Conservation (phyloP, 2,329 filamentous ascomycete species). For the Chalaropsis thielavioides region DNA sequence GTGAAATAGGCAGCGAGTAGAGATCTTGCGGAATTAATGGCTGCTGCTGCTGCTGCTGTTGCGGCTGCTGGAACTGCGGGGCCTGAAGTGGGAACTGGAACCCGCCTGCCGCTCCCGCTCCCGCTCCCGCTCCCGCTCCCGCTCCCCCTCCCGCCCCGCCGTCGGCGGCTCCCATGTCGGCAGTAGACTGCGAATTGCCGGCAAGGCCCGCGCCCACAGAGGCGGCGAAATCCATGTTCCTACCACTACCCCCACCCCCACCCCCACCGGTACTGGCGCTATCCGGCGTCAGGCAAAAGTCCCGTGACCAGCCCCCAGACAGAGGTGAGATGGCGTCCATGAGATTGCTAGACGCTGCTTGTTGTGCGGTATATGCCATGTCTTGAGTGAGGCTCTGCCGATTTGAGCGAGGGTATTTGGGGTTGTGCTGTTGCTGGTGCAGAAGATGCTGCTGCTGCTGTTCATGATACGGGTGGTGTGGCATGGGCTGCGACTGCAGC, state of each 20-base stretch:
- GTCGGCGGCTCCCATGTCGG: background rate
- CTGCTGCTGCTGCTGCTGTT: constrained; percentile 48
- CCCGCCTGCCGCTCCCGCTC: too few species aligned
- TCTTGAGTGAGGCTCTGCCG: constrained; percentile 7
- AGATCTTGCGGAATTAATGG: constrained; percentile 85
- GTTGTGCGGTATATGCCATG: constrained; percentile 10
- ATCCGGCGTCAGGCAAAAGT: constrained; percentile 27
- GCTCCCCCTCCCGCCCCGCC: background rate
- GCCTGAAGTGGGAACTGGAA: background rate
- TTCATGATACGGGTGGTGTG: background rate
- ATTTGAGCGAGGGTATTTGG: background rate
- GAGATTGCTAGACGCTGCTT: background rate
- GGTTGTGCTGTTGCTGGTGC: constrained; percentile 6
- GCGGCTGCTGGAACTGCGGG: background rate
- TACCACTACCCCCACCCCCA: background rate
- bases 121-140: too few species aligned
- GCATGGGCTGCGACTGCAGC: background rate
- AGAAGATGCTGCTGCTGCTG: constrained; percentile 1
- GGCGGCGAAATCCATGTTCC: constrained; percentile 7
- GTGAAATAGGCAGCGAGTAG: constrained; percentile 89
- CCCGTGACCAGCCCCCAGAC: constrained; percentile 34
- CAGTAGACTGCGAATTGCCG: background rate
- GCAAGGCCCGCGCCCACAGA: constrained; percentile 19
- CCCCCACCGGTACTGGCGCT: constrained; percentile 3
- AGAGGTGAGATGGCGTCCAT: constrained; percentile 15